Percentiles rank a stretch among this genome's conserved stretches.
phyloP scores from a whole-genome alignment of 176 grass and related monocot genomes.

The Canna indica region DNA sequence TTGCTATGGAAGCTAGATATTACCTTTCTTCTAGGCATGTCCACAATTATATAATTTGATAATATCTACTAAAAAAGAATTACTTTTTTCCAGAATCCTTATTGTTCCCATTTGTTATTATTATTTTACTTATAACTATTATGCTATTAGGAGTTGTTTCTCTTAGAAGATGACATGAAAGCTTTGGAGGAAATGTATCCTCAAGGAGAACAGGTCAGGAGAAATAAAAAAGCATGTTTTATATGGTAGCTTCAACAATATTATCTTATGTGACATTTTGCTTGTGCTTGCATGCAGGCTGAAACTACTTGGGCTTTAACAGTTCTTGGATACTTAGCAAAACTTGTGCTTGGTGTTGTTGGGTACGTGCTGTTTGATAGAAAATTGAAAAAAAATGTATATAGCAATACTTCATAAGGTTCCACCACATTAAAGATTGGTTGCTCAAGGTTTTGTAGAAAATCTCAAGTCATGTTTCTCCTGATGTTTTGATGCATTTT shows the following conservation, averaged over 20 bases:
- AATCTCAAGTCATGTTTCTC: background rate
- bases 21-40: background rate
- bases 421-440: no score
- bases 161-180: slow-evolving; percentile 90
- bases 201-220: slow-evolving; percentile 56
- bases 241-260: background rate
- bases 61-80: no score
- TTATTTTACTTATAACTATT: slow-evolving; percentile 17
- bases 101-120: no score
- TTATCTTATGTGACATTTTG: background rate
- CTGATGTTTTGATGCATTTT: background rate
- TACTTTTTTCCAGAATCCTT: no score
- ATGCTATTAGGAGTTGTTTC: slow-evolving; percentile 78
- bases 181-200: slow-evolving; percentile 99
- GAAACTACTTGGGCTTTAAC: slow-evolving; percentile 87
- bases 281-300: slow-evolving; percentile 43
- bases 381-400: background rate
- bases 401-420: background rate
- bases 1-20: background rate
- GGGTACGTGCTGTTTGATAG: slow-evolving; percentile 41
- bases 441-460: background rate
- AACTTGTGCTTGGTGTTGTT: slow-evolving; percentile 65
- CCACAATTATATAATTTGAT: no score
- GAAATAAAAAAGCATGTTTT: background rate
- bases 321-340: slow-evolving; percentile 79